phyloP scores from a whole-genome alignment of 202 grass and related monocot species.

The Digitaria exilis region DNA sequence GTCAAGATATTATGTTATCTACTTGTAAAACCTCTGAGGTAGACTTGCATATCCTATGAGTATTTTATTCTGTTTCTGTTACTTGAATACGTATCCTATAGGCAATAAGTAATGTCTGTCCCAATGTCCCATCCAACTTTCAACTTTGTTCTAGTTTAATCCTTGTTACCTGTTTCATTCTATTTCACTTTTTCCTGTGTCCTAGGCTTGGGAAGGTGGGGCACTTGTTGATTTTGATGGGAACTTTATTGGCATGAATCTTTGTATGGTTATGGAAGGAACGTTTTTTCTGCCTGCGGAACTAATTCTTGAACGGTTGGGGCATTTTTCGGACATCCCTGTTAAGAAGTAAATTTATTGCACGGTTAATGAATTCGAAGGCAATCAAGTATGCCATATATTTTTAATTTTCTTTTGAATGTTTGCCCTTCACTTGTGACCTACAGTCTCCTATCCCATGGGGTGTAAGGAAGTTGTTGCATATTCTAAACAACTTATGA shows the following conservation, averaged over 20 bases:
- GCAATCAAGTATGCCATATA: not conserved
- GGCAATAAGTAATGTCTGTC: no score
- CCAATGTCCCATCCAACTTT: no score
- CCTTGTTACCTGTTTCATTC: not conserved
- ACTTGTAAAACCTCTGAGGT: not conserved
- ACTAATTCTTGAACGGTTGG: not conserved
- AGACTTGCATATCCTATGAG: not conserved
- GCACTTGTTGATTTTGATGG: conserved; percentile 2
- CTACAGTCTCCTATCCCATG: not conserved
- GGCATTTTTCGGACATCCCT: not conserved
- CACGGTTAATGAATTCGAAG: not conserved
- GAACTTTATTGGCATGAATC: conserved; percentile 10
- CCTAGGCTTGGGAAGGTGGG: not conserved
- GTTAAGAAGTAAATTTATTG: not conserved
- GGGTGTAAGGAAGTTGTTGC: no score
- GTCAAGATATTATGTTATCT: no score
- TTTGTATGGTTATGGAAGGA: not conserved
- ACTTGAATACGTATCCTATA: not conserved
- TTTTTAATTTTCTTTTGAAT: not conserved
- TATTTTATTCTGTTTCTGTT: not conserved
- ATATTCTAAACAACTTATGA: no score
- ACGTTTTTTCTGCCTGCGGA: not conserved
- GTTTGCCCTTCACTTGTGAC: not conserved
- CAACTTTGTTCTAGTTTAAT: not conserved
- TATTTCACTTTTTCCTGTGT: no score